A percentile compares a stretch with the other conserved stretches of the same genome.
Conservation (phyloP, 257 asterid species). For the Gentiana dahurica region DNA sequence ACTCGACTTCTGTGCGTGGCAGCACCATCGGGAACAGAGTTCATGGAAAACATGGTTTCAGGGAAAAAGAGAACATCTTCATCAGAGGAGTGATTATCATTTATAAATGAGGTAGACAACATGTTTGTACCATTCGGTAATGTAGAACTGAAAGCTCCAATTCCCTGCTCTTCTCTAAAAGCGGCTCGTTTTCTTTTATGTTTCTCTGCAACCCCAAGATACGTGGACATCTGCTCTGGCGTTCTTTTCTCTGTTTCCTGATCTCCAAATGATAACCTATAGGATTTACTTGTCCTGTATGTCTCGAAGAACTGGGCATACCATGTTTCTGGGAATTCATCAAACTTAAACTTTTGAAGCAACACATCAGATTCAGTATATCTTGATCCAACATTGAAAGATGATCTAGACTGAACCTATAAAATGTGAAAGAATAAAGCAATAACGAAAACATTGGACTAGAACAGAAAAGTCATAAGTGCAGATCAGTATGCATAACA, state of each 20-base stretch:
- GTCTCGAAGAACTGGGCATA: constrained; percentile 70
- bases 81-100: constrained; percentile 33
- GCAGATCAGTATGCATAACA: too few species aligned
- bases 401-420: constrained; percentile 48
- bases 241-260: constrained; percentile 79
- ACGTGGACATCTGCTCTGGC: constrained; percentile 79
- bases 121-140: constrained; percentile 31
- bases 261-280: constrained; percentile 52
- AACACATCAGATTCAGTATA: constrained; percentile 48
- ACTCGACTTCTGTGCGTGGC: constrained; percentile 29
- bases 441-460: background rate
- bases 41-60: constrained; percentile 74
- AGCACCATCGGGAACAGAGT: constrained; percentile 87
- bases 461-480: background rate
- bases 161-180: constrained; percentile 33
- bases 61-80: constrained; percentile 64
- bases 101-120: constrained; percentile 29
- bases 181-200: constrained; percentile 77
- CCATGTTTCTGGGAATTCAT: constrained; percentile 90
- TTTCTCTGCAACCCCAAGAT: constrained; percentile 70
- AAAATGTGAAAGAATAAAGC: constrained; percentile 6
- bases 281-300: constrained; percentile 59
- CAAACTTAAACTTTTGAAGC: constrained; percentile 51
- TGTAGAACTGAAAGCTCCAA: constrained; percentile 20
- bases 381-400: constrained; percentile 49